Conservation (phyloP, 163 green algal species). For the Scenedesmus sp. region DNA sequence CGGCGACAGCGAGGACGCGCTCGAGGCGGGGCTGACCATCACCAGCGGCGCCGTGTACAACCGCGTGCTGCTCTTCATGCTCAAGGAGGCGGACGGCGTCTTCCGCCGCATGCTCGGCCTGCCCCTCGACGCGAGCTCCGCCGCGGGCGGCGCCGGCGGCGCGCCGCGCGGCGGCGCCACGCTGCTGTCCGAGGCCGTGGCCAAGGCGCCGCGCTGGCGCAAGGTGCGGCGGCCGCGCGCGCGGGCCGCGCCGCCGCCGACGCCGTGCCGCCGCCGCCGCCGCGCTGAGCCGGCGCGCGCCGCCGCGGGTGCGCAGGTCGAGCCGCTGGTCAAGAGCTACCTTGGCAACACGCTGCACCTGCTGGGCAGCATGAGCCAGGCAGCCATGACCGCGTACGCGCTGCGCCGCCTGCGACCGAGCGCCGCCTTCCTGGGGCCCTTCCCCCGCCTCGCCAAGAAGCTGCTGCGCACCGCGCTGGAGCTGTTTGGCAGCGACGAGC, state of each 20-base stretch:
- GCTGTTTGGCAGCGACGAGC: slow-evolving; percentile 68
- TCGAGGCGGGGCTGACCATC: slow-evolving; percentile 69
- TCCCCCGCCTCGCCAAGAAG: slow-evolving; percentile 69
- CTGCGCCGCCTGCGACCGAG: slow-evolving; percentile 79
- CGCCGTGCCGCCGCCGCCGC: background rate
- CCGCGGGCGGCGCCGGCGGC: slow-evolving; percentile 4
- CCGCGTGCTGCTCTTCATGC: slow-evolving; percentile 66
- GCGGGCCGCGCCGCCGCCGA: too few relatives aligned
- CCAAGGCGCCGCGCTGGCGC: slow-evolving; percentile 66
- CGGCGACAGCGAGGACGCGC: slow-evolving; percentile 81
- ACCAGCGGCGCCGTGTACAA: slow-evolving; percentile 87
- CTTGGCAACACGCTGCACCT: slow-evolving; percentile 96
- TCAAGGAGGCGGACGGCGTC: slow-evolving; percentile 83
- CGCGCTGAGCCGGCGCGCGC: too few relatives aligned
- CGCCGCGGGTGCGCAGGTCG: slow-evolving; percentile 1
- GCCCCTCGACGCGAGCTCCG: slow-evolving; percentile 6
- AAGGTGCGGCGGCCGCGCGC: slow-evolving; percentile 66
- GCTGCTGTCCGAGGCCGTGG: slow-evolving; percentile 25
- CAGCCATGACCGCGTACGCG: slow-evolving; percentile 82
- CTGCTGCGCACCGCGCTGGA: slow-evolving; percentile 71
- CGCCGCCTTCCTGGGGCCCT: slow-evolving; percentile 72
- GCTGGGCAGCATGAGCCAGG: slow-evolving; percentile 84
- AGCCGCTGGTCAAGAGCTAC: slow-evolving; percentile 86
- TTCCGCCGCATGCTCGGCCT: slow-evolving; percentile 80
- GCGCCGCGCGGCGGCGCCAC: background rate